These are phyloP conservation scores for Eucalyptus caleyi DNA, from an alignment of 345 rosid species.

Conservation along the genomic window DNA sequence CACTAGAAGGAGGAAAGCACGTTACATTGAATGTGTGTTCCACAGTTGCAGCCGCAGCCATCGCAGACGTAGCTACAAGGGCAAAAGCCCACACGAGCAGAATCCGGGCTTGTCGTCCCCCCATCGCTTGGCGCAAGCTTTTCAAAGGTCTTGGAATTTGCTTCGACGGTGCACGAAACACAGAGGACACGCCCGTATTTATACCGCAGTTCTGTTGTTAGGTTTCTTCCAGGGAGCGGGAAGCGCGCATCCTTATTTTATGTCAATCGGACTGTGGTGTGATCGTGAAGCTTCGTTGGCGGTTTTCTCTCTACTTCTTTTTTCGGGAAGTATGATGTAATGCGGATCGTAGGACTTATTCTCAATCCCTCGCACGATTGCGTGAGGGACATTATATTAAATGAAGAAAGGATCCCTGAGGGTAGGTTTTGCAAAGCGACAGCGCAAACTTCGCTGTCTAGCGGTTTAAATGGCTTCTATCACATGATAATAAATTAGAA, in stretches of 20 bases:
- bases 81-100: conserved; percentile 3
- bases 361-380: not conserved
- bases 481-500: not conserved
- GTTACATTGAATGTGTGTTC: conserved; percentile 71
- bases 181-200: not conserved
- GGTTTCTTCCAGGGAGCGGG: not conserved
- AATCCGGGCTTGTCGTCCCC: not conserved
- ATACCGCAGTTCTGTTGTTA: not conserved
- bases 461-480: not conserved
- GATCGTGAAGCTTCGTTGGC: not conserved
- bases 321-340: not conserved
- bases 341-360: not conserved
- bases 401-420: not conserved
- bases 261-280: not conserved
- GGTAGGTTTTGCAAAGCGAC: not conserved
- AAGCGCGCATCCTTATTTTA: not conserved
- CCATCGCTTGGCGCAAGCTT: not conserved
- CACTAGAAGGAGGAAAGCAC: not conserved
- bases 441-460: not conserved
- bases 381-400: not conserved
- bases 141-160: not conserved
- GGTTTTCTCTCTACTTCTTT: not conserved
- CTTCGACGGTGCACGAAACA: not conserved
- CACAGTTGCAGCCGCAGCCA: conserved; percentile 53
- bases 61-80: conserved; percentile 11